Conservation (phyloP, 202 grass and related monocot genomes). For the Brachypodium distachyon region DNA sequence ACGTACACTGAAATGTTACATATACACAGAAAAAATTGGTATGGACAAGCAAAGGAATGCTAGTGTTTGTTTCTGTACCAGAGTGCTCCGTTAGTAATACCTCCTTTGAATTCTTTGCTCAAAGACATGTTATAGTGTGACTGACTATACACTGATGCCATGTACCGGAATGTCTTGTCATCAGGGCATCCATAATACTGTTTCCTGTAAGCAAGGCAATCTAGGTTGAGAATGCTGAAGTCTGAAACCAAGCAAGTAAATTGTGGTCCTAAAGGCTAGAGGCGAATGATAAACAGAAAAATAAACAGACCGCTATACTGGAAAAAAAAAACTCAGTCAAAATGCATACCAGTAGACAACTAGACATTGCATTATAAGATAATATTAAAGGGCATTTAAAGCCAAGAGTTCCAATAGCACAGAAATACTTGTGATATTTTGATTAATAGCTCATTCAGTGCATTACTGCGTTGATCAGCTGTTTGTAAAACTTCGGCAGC, state of each 20-base stretch:
- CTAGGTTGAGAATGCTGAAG: conserved; percentile 18
- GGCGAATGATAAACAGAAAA: not conserved
- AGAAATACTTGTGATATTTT: not conserved
- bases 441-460: not conserved
- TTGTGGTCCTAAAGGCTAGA: not conserved
- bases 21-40: not conserved
- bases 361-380: not conserved
- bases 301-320: not conserved
- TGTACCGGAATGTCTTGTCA: conserved; percentile 77
- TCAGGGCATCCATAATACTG: conserved; percentile 78
- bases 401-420: not conserved
- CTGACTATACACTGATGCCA: conserved; percentile 79
- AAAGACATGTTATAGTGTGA: conserved; percentile 95
- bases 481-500: not conserved
- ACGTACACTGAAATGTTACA: not conserved
- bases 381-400: not conserved
- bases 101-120: conserved; percentile 91
- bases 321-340: not conserved
- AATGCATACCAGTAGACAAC: not conserved
- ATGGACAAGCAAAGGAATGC: not conserved
- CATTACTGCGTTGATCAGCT: not conserved
- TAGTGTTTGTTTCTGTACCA: conserved; percentile 45
- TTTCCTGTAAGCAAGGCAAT: conserved; percentile 56
- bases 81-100: conserved; percentile 87
- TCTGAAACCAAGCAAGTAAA: conserved; percentile 22